Percentiles rank a stretch among this genome's conserved stretches.
phyloP scores from a whole-genome alignment of 108 stramenopile genomes.

The Cyclotella sp. region DNA sequence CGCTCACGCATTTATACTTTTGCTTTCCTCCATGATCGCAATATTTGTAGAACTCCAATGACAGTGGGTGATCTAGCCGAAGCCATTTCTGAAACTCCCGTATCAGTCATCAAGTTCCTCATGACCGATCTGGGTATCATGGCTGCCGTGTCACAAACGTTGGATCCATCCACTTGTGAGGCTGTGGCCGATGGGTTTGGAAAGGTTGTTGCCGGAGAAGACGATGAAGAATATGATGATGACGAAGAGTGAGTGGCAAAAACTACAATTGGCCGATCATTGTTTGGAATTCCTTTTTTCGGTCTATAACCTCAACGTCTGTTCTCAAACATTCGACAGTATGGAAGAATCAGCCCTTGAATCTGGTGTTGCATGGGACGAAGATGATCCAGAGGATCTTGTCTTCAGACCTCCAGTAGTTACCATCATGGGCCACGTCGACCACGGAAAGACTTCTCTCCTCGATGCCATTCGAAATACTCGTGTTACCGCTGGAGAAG shows the following conservation, averaged over 20 bases:
- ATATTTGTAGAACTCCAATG: constrained; percentile 67
- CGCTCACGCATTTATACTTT: no score
- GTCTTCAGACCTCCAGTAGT: constrained; percentile 93
- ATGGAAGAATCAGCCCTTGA: constrained; percentile 69
- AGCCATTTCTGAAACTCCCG: constrained; percentile 82
- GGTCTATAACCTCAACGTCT: background rate
- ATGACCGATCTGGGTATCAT: constrained; percentile 95
- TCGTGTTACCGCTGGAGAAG: constrained; percentile 93
- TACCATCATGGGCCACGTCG: constrained; percentile 99
- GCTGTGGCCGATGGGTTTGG: constrained; percentile 93
- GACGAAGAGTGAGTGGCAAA: constrained; percentile 55
- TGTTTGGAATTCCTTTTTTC: constrained; percentile 3
- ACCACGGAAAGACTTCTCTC: constrained; percentile 99
- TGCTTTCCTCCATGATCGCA: background rate
- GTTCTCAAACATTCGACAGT: constrained; percentile 18
- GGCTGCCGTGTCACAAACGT: constrained; percentile 90
- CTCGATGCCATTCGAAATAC: constrained; percentile 94
- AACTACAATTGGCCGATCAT: background rate
- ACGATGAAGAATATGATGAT: constrained; percentile 69
- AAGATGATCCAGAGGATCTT: constrained; percentile 80
- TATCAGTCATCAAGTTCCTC: constrained; percentile 92
- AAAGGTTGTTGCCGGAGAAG: constrained; percentile 71
- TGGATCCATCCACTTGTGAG: constrained; percentile 85
- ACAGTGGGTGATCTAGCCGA: constrained; percentile 84
- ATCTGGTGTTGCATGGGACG: constrained; percentile 70